Percentiles rank a stretch among this genome's conserved stretches.
Conservation (phyloP, 441 rosid species). For the Brassica hybrid region DNA sequence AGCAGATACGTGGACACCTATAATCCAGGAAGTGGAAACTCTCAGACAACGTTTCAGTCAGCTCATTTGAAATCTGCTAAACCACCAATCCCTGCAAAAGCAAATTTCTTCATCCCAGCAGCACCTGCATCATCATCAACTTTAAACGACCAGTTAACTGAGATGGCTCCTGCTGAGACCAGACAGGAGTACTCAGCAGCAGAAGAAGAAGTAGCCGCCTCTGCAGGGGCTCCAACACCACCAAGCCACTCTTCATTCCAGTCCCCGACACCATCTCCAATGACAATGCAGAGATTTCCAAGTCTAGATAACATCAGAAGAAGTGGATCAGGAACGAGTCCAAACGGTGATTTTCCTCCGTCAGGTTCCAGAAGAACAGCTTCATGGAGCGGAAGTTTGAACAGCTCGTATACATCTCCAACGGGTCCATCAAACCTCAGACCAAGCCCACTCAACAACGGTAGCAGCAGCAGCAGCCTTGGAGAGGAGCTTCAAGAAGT, state of each 20-base stretch:
- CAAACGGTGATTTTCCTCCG: conserved; percentile 38
- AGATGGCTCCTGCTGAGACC: conserved; percentile 57
- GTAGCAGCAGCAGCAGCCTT: conserved; percentile 50
- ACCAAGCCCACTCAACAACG: conserved; percentile 47
- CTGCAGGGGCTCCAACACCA: conserved; percentile 37
- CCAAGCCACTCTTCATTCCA: conserved; percentile 42
- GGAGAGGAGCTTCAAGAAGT: conserved; percentile 91
- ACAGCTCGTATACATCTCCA: conserved; percentile 43
- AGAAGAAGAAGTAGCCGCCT: conserved; percentile 47
- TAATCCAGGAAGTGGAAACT: conserved; percentile 80
- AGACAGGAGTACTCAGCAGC: conserved; percentile 45
- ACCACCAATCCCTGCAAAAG: conserved; percentile 72
- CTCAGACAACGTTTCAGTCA: conserved; percentile 73
- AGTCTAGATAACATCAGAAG: conserved; percentile 73
- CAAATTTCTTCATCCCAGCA: conserved; percentile 83
- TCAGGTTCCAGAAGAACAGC: conserved; percentile 69
- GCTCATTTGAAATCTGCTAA: conserved; percentile 67
- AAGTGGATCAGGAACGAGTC: conserved; percentile 34
- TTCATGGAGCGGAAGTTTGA: conserved; percentile 85
- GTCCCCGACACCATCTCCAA: conserved; percentile 47
- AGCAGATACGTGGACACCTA: conserved; percentile 89
- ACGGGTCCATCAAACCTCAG: conserved; percentile 45
- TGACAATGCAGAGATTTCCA: conserved; percentile 67
- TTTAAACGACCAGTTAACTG: conserved; percentile 54
- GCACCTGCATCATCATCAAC: conserved; percentile 51